Percentiles rank a stretch among this genome's conserved stretches.
phyloP scores from a whole-genome alignment of 2,329 filamentous ascomycete species.

The Kalmusia sp. region DNA sequence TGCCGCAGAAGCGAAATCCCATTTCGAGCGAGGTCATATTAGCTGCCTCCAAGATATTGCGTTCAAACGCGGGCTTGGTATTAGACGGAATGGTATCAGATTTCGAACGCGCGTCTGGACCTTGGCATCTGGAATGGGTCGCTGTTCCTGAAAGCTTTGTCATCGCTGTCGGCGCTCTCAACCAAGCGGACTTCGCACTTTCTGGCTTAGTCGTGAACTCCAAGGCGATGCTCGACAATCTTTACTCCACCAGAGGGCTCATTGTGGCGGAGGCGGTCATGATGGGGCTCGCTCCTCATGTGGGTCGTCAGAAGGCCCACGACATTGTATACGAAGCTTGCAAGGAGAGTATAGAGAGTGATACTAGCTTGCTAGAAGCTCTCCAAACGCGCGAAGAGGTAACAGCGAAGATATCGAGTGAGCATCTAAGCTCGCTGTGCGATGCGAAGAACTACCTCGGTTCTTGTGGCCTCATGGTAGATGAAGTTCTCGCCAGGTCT shows the following conservation, averaged over 20 bases:
- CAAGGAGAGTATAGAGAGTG: constrained; percentile 56
- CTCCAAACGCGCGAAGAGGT: constrained; percentile 51
- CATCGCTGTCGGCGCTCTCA: constrained; percentile 59
- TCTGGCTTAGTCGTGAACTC: constrained; percentile 60
- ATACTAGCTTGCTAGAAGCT: constrained; percentile 53
- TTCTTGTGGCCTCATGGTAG: constrained; percentile 44
- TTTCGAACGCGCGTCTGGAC: constrained; percentile 64
- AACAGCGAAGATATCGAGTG: constrained; percentile 51
- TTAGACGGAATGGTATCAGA: constrained; percentile 65
- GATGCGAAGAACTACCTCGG: constrained; percentile 60
- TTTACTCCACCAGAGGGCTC: constrained; percentile 59
- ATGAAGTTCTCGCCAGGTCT: constrained; percentile 40
- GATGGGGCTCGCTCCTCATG: constrained; percentile 63
- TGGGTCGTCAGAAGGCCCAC: constrained; percentile 62
- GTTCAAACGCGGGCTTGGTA: constrained; percentile 59
- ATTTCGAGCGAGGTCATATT: constrained; percentile 65
- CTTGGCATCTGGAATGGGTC: constrained; percentile 67
- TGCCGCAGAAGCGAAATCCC: constrained; percentile 61
- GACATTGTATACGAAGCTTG: constrained; percentile 65
- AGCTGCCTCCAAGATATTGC: constrained; percentile 61
- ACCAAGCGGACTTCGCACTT: constrained; percentile 62
- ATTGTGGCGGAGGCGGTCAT: constrained; percentile 68
- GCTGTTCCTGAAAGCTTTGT: constrained; percentile 63
- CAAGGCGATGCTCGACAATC: constrained; percentile 58
- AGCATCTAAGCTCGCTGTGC: constrained; percentile 60